A percentile compares a stretch with the other conserved stretches of the same genome.
Evolutionary conservation across 2,329 filamentous ascomycete genomes (phyloP).

Genomic region (Exophiala sp.): DNA sequence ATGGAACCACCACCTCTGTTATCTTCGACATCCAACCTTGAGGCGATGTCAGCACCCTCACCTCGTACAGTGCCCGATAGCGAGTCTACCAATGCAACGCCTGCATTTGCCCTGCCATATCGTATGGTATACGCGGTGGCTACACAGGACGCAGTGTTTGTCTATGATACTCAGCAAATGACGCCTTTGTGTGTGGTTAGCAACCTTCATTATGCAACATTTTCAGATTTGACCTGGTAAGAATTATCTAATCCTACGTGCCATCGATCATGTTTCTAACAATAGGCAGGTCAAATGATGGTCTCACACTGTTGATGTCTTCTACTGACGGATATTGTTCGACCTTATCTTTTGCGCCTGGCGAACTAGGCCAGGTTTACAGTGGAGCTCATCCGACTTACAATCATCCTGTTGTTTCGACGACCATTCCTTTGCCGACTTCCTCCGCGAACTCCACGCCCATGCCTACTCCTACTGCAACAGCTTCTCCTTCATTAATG

Average conservation of each 20-base stretch:
- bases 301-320: slow-evolving; percentile 81
- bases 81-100: slow-evolving; percentile 47
- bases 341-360: slow-evolving; percentile 74
- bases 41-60: slow-evolving; percentile 41
- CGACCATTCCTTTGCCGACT: slow-evolving; percentile 34
- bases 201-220: slow-evolving; percentile 95
- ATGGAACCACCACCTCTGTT: slow-evolving; percentile 77
- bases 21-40: slow-evolving; percentile 48
- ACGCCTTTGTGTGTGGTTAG: slow-evolving; percentile 91
- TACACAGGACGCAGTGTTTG: slow-evolving; percentile 87
- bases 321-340: slow-evolving; percentile 98
- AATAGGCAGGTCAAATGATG: slow-evolving; percentile 65
- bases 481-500: slow-evolving; percentile 56
- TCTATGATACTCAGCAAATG: slow-evolving; percentile 97
- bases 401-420: slow-evolving; percentile 30
- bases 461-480: slow-evolving; percentile 69
- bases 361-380: slow-evolving; percentile 81
- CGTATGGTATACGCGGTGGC: slow-evolving; percentile 95
- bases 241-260: slow-evolving; percentile 29
- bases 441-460: slow-evolving; percentile 56
- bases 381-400: slow-evolving; percentile 58
- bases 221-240: slow-evolving; percentile 93
- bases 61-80: slow-evolving; percentile 43
- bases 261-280: slow-evolving; percentile 7
- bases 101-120: slow-evolving; percentile 80